phyloP scores from a whole-genome alignment of 805 yeast species.

The Candida sphagnicola region DNA sequence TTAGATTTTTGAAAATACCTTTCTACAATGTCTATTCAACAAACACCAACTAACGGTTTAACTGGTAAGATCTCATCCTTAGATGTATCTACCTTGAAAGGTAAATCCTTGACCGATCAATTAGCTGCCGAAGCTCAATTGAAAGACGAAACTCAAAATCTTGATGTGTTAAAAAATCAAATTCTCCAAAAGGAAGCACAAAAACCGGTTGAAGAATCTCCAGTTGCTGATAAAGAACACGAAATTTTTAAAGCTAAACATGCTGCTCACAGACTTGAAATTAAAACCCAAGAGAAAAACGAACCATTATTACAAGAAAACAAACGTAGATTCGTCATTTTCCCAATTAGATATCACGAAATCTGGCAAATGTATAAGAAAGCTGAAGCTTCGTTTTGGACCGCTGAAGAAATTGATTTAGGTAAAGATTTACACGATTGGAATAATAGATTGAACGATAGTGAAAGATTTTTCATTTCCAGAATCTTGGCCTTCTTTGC shows the following conservation, averaged over 20 bases:
- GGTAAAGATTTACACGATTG: slow-evolving; percentile 90
- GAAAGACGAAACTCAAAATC: slow-evolving; percentile 25
- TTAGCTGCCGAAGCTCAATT: slow-evolving; percentile 39
- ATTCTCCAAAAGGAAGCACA: slow-evolving; percentile 14
- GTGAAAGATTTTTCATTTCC: slow-evolving; percentile 89
- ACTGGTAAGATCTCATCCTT: slow-evolving; percentile 41
- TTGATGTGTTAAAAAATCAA: not conserved
- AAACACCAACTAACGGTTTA: slow-evolving; percentile 55
- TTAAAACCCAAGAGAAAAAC: slow-evolving; percentile 74
- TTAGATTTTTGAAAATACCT: not conserved
- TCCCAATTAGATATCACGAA: slow-evolving; percentile 96
- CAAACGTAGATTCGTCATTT: slow-evolving; percentile 82
- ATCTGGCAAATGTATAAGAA: slow-evolving; percentile 98
- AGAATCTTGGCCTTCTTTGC: slow-evolving; percentile 97
- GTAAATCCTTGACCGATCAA: slow-evolving; percentile 37
- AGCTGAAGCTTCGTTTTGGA: slow-evolving; percentile 99
- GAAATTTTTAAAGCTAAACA: slow-evolving; percentile 55
- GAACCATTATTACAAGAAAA: slow-evolving; percentile 89
- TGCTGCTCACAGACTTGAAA: slow-evolving; percentile 64
- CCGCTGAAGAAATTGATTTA: slow-evolving; percentile 97
- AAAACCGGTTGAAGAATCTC: too few species aligned
- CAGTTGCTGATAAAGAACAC: slow-evolving; percentile 37
- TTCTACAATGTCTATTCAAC: slow-evolving; percentile 49
- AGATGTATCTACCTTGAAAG: slow-evolving; percentile 29
- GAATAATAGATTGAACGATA: slow-evolving; percentile 84